phyloP scores from a whole-genome alignment of 2,329 filamentous ascomycete species.

The Aureobasidium sp. region DNA sequence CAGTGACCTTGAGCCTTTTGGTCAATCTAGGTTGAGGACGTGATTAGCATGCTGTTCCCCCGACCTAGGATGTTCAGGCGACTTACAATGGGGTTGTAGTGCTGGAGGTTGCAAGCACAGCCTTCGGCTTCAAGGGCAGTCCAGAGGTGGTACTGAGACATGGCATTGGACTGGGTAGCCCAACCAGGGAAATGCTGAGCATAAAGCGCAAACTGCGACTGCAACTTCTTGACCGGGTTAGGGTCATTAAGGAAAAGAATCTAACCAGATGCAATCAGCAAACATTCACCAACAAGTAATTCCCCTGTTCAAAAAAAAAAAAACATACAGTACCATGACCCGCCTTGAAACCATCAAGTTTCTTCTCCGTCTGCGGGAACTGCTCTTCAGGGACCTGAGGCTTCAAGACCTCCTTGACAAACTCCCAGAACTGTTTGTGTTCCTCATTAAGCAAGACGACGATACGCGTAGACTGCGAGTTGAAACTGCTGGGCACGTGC shows the following conservation, averaged over 20 bases:
- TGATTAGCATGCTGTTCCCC: neutral
- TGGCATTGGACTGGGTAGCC: conserved; percentile 51
- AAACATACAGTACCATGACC: conserved; percentile 68
- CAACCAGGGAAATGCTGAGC: conserved; percentile 71
- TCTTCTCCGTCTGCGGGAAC: conserved; percentile 47
- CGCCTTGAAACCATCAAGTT: conserved; percentile 53
- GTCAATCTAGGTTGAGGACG: neutral
- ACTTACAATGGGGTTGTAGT: conserved; percentile 69
- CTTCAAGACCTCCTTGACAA: conserved; percentile 56
- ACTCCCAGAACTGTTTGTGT: conserved; percentile 82
- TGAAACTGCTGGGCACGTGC: conserved; percentile 74
- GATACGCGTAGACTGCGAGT: conserved; percentile 73
- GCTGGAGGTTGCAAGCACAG: conserved; percentile 80
- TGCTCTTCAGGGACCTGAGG: conserved; percentile 57
- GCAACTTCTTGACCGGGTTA: conserved; percentile 53
- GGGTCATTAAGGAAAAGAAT: conserved; percentile 83
- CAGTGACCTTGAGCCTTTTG: conserved; percentile 35
- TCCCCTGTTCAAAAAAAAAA: no score
- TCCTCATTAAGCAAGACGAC: conserved; percentile 72
- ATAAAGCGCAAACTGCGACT: conserved; percentile 62
- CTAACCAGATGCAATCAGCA: neutral
- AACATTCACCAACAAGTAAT: no score
- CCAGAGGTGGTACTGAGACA: conserved; percentile 77
- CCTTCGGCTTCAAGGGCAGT: conserved; percentile 74
- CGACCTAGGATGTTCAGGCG: no score